Evolutionary conservation across 2,329 filamentous ascomycete species (phyloP).

Genomic region (Eutypa lata): DNA sequence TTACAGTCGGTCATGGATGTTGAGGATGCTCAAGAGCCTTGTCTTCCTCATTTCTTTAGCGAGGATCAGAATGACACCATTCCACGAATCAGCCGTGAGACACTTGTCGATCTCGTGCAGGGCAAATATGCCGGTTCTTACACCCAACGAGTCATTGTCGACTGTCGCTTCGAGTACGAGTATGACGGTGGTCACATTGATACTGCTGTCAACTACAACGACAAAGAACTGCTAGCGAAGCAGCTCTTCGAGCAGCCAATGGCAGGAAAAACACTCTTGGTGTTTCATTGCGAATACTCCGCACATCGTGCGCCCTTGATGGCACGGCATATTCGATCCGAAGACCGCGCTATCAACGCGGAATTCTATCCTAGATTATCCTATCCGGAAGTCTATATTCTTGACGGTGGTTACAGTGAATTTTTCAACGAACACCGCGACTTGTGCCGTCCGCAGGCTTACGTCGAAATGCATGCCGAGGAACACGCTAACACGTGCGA

Average conservation of each 20-base stretch:
- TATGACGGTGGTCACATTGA: slow-evolving; percentile 95
- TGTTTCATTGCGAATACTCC: slow-evolving; percentile 98
- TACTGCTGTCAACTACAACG: slow-evolving; percentile 92
- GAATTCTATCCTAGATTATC: slow-evolving; percentile 83
- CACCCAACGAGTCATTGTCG: slow-evolving; percentile 81
- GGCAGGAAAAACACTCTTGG: slow-evolving; percentile 71
- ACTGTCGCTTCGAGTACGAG: slow-evolving; percentile 98
- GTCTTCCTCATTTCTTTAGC: slow-evolving; percentile 79
- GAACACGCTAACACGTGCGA: slow-evolving; percentile 92
- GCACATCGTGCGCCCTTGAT: slow-evolving; percentile 94
- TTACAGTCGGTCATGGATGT: slow-evolving; percentile 80
- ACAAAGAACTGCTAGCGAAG: slow-evolving; percentile 81
- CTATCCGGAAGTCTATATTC: slow-evolving; percentile 96
- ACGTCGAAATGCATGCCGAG: slow-evolving; percentile 93
- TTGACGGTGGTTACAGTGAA: slow-evolving; percentile 92
- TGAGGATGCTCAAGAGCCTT: slow-evolving; percentile 69
- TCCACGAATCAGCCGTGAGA: slow-evolving; percentile 79
- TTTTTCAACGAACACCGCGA: slow-evolving; percentile 79
- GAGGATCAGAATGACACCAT: slow-evolving; percentile 81
- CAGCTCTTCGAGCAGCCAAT: slow-evolving; percentile 72
- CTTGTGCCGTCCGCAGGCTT: slow-evolving; percentile 90
- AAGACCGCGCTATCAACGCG: slow-evolving; percentile 81
- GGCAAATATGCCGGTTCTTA: slow-evolving; percentile 75
- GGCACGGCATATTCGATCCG: slow-evolving; percentile 87
- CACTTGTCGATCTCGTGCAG: slow-evolving; percentile 82